Percentiles rank a stretch among this genome's conserved stretches.
These are phyloP conservation scores for Acacia confusa DNA, from an alignment of 306 rosid genomes.

Conservation along the genomic window DNA sequence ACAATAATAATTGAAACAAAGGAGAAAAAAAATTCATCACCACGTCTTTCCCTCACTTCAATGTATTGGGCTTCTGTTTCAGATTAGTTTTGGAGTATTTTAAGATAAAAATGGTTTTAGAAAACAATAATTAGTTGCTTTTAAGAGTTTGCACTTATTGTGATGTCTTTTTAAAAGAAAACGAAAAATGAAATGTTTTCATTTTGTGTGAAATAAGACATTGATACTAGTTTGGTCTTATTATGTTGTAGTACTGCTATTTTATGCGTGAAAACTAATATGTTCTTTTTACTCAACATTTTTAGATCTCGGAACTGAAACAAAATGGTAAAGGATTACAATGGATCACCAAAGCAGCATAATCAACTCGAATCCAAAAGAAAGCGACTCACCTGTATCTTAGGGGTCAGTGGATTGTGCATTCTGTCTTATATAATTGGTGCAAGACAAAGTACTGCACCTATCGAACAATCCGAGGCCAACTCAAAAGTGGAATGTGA, in stretches of 20 bases:
- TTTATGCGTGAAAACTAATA: constrained; percentile 19
- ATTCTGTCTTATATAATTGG: constrained; percentile 73
- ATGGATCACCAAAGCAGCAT: constrained; percentile 86
- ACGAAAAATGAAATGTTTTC: not conserved
- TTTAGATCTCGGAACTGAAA: constrained; percentile 16
- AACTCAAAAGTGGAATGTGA: constrained; percentile 54
- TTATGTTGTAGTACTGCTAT: not conserved
- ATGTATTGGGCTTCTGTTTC: not conserved
- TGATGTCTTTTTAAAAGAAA: not conserved
- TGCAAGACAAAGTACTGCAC: constrained; percentile 60
- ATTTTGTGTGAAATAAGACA: not conserved
- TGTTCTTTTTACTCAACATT: not conserved
- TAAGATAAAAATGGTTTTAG: not conserved
- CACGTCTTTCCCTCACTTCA: not conserved
- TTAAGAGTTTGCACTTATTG: not conserved
- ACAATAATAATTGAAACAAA: not conserved
- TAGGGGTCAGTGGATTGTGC: constrained; percentile 79
- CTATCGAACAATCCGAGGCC: constrained; percentile 52
- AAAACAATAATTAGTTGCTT: not conserved
- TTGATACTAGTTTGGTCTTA: not conserved
- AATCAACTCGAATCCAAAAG: constrained; percentile 62
- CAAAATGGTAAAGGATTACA: constrained; percentile 76
- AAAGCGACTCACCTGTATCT: constrained; percentile 71
- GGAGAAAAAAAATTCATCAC: not conserved
- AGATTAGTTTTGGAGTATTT: not conserved